These are phyloP conservation scores for Triticum turgidum DNA, from an alignment of 176 grass and related monocot species.

Conservation along the genomic window DNA sequence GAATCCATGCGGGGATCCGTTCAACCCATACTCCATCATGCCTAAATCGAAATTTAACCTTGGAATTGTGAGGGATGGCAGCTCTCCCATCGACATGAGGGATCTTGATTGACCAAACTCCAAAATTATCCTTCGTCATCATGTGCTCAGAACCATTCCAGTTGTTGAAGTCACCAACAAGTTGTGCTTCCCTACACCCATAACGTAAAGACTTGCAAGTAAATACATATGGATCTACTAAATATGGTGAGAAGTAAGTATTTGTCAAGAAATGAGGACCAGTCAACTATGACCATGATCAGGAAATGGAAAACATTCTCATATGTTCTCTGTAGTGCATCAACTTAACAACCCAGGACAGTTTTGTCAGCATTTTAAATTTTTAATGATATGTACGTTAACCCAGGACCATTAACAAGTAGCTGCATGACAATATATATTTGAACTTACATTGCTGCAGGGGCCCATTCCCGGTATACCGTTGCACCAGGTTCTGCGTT, in stretches of 20 bases:
- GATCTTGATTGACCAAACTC: conserved; percentile 84
- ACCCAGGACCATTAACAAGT: neutral
- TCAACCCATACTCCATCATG: conserved; percentile 73
- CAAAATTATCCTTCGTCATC: conserved; percentile 83
- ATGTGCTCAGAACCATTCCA: conserved; percentile 76
- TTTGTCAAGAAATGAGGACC: neutral
- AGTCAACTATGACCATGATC: neutral
- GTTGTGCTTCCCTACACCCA: conserved; percentile 73
- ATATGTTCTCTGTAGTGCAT: neutral
- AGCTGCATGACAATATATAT: neutral
- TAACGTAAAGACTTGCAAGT: conserved; percentile 21
- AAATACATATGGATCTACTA: neutral
- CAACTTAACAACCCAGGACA: neutral
- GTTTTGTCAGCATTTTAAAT: neutral
- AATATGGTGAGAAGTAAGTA: neutral
- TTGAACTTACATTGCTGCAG: conserved; percentile 81
- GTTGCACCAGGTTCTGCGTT: conserved; percentile 52
- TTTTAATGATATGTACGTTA: neutral
- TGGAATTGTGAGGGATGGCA: conserved; percentile 78
- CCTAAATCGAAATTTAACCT: conserved; percentile 88
- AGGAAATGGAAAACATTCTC: neutral
- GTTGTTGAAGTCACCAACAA: conserved; percentile 89
- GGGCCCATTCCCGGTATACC: conserved; percentile 93
- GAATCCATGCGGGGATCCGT: conserved; percentile 82
- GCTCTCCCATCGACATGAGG: conserved; percentile 50